Evolutionary conservation across 129 eudicot genomes (phyloP).

Genomic region (Solidago caesia): DNA sequence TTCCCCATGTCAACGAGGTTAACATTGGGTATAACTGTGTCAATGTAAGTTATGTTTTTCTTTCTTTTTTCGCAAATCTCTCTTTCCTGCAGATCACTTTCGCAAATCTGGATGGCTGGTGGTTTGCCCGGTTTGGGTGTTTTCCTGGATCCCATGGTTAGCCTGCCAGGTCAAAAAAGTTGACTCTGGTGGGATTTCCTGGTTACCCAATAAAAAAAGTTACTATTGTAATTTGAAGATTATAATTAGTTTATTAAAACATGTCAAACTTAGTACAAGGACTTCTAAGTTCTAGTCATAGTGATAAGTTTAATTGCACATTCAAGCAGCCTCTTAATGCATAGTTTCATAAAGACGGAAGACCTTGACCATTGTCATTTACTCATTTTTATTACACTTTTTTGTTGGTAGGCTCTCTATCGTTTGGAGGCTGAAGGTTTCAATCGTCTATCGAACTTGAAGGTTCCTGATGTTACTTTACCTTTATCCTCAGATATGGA

Average conservation of each 20-base stretch:
- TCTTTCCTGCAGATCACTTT: background rate
- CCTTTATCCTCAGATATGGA: background rate
- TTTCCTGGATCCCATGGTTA: too few species aligned
- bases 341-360: background rate
- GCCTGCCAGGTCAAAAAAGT: too few species aligned
- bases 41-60: background rate
- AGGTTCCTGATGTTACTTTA: background rate
- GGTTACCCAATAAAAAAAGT: too few species aligned
- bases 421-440: constrained; percentile 1
- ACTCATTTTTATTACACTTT: background rate
- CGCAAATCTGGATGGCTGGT: too few species aligned
- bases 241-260: too few species aligned
- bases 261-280: too few species aligned
- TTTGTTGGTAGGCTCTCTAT: background rate
- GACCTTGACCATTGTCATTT: background rate
- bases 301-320: background rate
- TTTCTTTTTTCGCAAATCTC: background rate
- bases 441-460: background rate
- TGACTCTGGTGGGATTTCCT: too few species aligned
- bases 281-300: background rate
- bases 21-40: constrained; percentile 15
- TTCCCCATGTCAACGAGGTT: constrained; percentile 27
- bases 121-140: too few species aligned
- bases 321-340: background rate
- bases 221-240: too few species aligned